Conservation (phyloP, 2,329 filamentous ascomycete species). For the Stagonosporopsis cucurbitacearum region DNA sequence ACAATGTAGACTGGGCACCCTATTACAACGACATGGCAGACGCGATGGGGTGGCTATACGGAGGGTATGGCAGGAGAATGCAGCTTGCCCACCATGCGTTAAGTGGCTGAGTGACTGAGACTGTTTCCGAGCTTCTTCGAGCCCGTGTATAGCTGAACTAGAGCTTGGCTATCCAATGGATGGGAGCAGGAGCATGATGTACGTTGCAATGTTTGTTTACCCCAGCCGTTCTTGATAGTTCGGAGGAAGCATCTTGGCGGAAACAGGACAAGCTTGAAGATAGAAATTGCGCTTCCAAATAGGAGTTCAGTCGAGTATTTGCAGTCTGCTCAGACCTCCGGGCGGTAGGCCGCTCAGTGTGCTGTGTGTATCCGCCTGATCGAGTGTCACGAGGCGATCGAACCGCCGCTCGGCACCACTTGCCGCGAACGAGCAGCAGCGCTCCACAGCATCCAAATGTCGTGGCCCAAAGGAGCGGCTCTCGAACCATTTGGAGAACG, state of each 20-base stretch:
- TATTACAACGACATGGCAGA: slow-evolving; percentile 47
- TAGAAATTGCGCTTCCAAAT: neutral
- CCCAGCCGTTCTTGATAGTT: neutral
- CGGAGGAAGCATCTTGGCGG: neutral
- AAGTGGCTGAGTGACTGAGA: neutral
- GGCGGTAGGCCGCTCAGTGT: slow-evolving; percentile 1
- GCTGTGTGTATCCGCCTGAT: slow-evolving; percentile 3
- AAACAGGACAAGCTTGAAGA: neutral
- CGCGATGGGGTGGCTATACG: slow-evolving; percentile 46
- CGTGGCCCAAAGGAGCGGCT: slow-evolving; percentile 8
- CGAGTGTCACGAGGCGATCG: slow-evolving; percentile 8
- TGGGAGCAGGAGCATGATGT: no score
- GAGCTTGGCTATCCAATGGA: neutral
- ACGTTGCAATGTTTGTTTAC: no score
- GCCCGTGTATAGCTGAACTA: neutral
- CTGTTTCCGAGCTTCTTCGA: neutral
- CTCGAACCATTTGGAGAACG: slow-evolving; percentile 6
- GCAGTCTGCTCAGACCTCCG: slow-evolving; percentile 8
- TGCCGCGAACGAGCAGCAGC: slow-evolving; percentile 15
- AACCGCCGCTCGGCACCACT: slow-evolving; percentile 5
- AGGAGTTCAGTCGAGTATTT: neutral
- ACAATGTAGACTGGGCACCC: slow-evolving; percentile 38
- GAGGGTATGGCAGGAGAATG: slow-evolving; percentile 41
- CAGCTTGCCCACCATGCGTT: slow-evolving; percentile 38
- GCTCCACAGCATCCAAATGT: slow-evolving; percentile 3